These are phyloP conservation scores for Apiospora saccharicola DNA, from an alignment of 2,329 filamentous ascomycete species.

Conservation along the genomic window DNA sequence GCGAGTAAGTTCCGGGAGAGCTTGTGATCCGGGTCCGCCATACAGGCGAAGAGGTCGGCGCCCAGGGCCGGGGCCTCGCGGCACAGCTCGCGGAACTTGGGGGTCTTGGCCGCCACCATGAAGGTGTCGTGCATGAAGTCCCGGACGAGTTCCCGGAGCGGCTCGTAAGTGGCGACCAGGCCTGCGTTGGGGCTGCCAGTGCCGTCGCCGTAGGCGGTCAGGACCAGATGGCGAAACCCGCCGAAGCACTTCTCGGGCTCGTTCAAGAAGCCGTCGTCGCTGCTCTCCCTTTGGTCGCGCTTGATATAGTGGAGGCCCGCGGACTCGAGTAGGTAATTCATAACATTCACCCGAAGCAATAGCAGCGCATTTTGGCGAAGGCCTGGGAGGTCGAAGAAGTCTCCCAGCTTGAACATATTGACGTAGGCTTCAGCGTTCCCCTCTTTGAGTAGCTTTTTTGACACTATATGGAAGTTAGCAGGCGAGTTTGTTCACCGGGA, in stretches of 20 bases:
- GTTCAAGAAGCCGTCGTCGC: not conserved
- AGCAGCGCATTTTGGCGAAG: constrained; percentile 44
- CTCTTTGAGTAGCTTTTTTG: not conserved
- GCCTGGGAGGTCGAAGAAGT: constrained; percentile 54
- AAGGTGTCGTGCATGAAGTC: not conserved
- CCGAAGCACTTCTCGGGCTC: not conserved
- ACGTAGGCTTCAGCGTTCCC: not conserved
- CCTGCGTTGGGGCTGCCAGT: not conserved
- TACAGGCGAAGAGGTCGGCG: not conserved
- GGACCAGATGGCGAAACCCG: not conserved
- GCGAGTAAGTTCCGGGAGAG: not conserved
- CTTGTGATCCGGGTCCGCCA: not conserved
- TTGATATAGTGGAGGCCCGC: not conserved
- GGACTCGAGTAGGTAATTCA: not conserved
- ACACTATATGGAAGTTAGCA: not conserved
- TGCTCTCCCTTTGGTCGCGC: too few species aligned
- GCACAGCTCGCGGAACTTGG: not conserved
- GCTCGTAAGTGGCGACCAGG: not conserved
- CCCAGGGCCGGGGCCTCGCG: not conserved
- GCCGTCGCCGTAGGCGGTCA: not conserved
- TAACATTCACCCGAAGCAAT: not conserved
- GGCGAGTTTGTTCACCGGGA: not conserved
- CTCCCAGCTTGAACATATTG: not conserved
- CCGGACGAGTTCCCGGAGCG: not conserved
- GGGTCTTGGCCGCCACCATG: not conserved